Evolutionary conservation across 1,284 basidiomycete species (phyloP), one percentile per base, ranked within the genome.

Genomic region (Vanrija sp.): DNA sequence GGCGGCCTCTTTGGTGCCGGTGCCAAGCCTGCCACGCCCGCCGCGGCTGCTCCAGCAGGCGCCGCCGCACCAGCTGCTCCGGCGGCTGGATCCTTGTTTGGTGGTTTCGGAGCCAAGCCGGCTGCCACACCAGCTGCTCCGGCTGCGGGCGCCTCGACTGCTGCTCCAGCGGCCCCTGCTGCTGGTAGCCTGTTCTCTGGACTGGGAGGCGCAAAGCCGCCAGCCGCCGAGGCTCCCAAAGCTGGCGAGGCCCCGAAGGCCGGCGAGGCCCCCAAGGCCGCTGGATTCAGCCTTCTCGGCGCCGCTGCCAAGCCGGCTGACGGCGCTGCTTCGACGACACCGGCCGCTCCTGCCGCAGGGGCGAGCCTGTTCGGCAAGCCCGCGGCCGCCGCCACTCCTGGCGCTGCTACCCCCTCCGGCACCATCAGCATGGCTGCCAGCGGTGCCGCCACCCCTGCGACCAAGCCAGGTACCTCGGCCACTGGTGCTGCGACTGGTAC

Each of bases 131-230:
- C 65, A 7, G 47, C 67, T 3, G 49, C 71, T 5, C 51, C 69
- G 18, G 25, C 62, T 25, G 49, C 42, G 44, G 45, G 49, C 44
- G 34, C 28, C 51, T 38, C 46, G 38, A 43, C 28, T 21, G 28
- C 46, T 14, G 38, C 56, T 2, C 50, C 55, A 9, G 55, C 55
- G 6, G 54, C 61, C 1, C 51, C 59, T 10, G 49, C 67, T 12
- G 51, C 66, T 48, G 62, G 74, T 49, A 57, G 68, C 15, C 52
- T 69, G 25, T 74, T 75, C 52, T 10, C 38, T 57, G 15, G 58
- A 47, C 38, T 50, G 34, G 52, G 54, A 5, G 61, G 64, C 3
- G 62, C 68, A 25, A 66, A 67, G 52, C 64, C n/a, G n/a, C n/a
- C n/a, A n/a, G n/a, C 65, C 19, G 47, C 52, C 43, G 49, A 51